Evolutionary conservation across 2,329 filamentous ascomycete genomes (phyloP).

Genomic region (Biscogniauxia mediterranea): DNA sequence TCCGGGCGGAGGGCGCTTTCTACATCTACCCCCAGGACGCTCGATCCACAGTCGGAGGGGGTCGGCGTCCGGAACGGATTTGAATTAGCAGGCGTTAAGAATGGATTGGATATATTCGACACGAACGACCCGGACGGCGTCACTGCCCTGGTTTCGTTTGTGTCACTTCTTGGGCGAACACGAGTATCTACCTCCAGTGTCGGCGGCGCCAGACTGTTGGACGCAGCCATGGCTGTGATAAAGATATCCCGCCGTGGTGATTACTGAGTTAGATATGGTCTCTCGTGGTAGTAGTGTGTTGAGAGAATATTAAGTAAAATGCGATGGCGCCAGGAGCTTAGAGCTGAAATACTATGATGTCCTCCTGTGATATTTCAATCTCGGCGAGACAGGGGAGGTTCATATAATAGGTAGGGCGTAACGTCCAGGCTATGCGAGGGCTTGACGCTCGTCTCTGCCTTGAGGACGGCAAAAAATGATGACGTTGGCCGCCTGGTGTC

Average conservation of each 20-base stretch:
- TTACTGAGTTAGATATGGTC: neutral
- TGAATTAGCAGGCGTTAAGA: constrained; percentile 29
- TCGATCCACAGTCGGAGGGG: constrained; percentile 31
- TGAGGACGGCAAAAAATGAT: neutral
- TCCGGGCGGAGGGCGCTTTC: constrained; percentile 62
- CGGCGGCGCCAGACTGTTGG: constrained; percentile 29
- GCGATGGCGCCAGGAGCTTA: neutral
- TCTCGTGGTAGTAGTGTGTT: neutral
- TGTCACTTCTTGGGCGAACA: constrained; percentile 24
- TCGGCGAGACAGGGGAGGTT: neutral
- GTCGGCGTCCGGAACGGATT: constrained; percentile 31
- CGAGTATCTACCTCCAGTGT: constrained; percentile 28
- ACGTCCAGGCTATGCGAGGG: neutral
- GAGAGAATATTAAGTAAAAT: neutral
- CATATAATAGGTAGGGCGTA: neutral
- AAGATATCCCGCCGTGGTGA: neutral
- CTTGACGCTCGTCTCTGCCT: neutral
- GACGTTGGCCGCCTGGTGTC: neutral
- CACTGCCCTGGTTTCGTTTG: constrained; percentile 26
- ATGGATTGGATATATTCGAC: constrained; percentile 33
- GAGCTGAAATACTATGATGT: neutral
- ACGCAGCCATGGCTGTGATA: constrained; percentile 19
- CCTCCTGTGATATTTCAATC: neutral
- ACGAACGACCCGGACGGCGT: constrained; percentile 30
- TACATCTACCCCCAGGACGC: constrained; percentile 26